These are phyloP conservation scores for Scortechinia acanthostroma DNA, from an alignment of 2,329 filamentous ascomycete species.

Conservation along the genomic window DNA sequence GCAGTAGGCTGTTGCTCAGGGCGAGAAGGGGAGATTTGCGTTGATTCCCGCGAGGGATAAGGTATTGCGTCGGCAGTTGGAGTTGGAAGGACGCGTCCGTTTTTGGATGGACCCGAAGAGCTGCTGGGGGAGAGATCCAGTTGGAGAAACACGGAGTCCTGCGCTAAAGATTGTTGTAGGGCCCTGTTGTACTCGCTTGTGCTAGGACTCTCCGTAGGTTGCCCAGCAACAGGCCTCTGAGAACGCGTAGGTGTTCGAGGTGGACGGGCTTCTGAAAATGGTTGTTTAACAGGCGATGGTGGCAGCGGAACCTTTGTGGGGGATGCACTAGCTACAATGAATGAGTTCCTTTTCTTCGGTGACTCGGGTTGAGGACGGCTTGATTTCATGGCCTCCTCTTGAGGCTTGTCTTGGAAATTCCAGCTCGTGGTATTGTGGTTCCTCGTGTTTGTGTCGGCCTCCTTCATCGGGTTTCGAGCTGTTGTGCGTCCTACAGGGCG, in stretches of 20 bases:
- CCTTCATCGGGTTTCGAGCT: not conserved
- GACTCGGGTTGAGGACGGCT: not conserved
- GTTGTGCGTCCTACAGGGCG: slow-evolving; percentile 42
- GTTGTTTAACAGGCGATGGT: not conserved
- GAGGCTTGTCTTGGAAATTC: not conserved
- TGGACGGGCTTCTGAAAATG: not conserved
- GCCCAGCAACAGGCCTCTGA: not conserved
- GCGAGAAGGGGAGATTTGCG: too few relatives aligned
- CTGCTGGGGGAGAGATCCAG: not conserved
- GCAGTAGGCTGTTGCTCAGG: too few relatives aligned
- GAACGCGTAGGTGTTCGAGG: not conserved
- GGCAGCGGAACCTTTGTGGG: not conserved
- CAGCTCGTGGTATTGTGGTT: not conserved
- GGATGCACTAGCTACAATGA: not conserved
- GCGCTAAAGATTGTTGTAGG: not conserved
- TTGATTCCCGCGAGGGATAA: too few relatives aligned
- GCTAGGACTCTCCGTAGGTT: not conserved
- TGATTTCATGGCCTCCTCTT: not conserved
- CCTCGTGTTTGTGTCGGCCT: not conserved
- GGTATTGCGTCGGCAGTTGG: too few relatives aligned
- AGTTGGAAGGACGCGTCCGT: too few relatives aligned
- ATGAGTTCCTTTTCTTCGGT: not conserved
- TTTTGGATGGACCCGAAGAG: too few relatives aligned
- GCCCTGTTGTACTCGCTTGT: not conserved
- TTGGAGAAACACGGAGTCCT: not conserved